Conservation (phyloP, 208 protist species). For the Acanthamoeba culbertsoni region DNA sequence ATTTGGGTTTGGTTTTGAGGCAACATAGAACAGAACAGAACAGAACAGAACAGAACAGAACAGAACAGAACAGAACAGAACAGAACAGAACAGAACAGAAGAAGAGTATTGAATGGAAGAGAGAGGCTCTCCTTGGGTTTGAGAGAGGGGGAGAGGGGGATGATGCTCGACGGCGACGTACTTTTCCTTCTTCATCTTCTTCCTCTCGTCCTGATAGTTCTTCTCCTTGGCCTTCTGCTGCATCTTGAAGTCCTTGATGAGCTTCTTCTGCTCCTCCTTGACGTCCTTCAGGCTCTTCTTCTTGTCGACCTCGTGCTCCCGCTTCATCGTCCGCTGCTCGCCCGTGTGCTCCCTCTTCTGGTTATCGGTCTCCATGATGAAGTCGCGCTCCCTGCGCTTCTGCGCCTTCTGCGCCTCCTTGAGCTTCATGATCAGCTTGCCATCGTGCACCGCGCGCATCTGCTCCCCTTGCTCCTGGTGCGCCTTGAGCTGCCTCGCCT, state of each 20-base stretch:
- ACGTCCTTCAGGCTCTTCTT: conserved; percentile 8
- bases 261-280: conserved; percentile 58
- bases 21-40: too few relatives aligned
- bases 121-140: neutral
- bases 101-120: neutral
- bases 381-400: neutral
- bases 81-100: too few relatives aligned
- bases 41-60: too few relatives aligned
- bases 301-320: conserved; percentile 26
- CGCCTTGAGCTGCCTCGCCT: conserved; percentile 16
- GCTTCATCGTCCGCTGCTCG: conserved; percentile 3
- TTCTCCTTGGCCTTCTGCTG: conserved; percentile 13
- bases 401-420: neutral
- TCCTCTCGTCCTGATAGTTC: conserved; percentile 7
- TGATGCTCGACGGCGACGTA: neutral
- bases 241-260: conserved; percentile 28
- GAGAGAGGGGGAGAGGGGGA: too few relatives aligned
- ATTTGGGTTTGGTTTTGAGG: too few relatives aligned
- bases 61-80: too few relatives aligned
- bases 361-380: neutral
- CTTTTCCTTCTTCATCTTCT: conserved; percentile 43
- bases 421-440: neutral
- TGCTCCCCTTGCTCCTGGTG: neutral
- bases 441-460: neutral
- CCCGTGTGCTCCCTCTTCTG: conserved; percentile 15